Conservation (phyloP, 345 rosid species). For the Aquilaria yunnanensis region DNA sequence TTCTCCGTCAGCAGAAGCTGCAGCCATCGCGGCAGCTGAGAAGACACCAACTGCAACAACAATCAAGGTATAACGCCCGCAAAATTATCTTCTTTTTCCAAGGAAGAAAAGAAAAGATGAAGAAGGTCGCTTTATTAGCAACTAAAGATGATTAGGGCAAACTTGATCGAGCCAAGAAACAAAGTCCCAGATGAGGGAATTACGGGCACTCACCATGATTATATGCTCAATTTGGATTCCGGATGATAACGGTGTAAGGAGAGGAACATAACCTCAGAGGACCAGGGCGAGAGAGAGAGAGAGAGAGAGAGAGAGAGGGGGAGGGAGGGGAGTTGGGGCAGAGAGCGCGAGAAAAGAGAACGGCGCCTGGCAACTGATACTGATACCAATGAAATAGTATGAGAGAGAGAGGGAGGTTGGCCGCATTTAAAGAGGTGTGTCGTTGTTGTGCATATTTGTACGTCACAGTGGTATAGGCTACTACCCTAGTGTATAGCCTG, state of each 20-base stretch:
- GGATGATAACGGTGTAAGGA: constrained; percentile 12
- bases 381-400: constrained; percentile 33
- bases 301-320: too few relatives aligned
- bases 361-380: constrained; percentile 63
- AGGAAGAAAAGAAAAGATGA: neutral
- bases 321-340: neutral
- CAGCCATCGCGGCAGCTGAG: constrained; percentile 43
- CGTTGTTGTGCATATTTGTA: constrained; percentile 9
- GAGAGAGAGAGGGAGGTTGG: constrained; percentile 15
- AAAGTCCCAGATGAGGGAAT: neutral
- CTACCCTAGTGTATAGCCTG: neutral
- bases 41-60: constrained; percentile 23
- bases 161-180: neutral
- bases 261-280: constrained; percentile 13
- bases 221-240: constrained; percentile 11
- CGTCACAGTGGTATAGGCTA: constrained; percentile 12
- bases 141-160: neutral
- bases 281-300: constrained; percentile 14
- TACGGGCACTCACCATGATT: constrained; percentile 29
- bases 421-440: constrained; percentile 25
- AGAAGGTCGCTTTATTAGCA: constrained; percentile 1
- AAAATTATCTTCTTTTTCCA: too few relatives aligned
- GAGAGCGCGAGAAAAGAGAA: constrained; percentile 26
- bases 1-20: constrained; percentile 58
- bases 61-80: too few relatives aligned